Evolutionary conservation across 352 stramenopile species (phyloP).

Genomic region (Globisporangium spinosum): DNA sequence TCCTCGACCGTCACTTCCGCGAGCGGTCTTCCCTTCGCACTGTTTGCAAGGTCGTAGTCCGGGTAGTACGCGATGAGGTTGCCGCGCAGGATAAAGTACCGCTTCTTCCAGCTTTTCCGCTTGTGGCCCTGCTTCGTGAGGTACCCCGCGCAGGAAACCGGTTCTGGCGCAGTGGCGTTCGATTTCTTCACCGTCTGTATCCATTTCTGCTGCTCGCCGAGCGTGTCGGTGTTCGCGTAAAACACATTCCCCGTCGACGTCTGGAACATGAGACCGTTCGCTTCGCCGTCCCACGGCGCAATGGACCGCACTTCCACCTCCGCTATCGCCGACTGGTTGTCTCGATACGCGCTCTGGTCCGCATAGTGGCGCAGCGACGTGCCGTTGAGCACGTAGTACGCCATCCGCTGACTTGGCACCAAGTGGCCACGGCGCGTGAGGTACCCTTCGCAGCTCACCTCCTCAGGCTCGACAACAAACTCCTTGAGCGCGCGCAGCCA

Average conservation of each 20-base stretch:
- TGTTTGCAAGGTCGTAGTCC: constrained; percentile 86
- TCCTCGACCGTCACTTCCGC: constrained; percentile 83
- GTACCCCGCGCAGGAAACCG: constrained; percentile 79
- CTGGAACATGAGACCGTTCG: constrained; percentile 84
- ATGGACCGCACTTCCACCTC: constrained; percentile 82
- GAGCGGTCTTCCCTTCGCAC: constrained; percentile 68
- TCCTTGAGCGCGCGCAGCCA: constrained; percentile 84
- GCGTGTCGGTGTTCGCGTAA: constrained; percentile 76
- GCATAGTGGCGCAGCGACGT: constrained; percentile 78
- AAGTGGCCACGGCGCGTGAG: constrained; percentile 84
- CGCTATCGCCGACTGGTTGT: constrained; percentile 81
- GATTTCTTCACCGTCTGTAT: constrained; percentile 66
- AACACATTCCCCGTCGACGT: constrained; percentile 83
- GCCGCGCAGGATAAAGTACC: constrained; percentile 85
- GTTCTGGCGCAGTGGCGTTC: constrained; percentile 64
- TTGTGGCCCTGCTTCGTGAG: constrained; percentile 89
- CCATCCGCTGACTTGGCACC: constrained; percentile 81
- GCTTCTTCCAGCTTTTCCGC: constrained; percentile 90
- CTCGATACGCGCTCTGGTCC: constrained; percentile 81
- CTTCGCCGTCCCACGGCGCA: constrained; percentile 73
- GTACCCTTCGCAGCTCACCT: constrained; percentile 85
- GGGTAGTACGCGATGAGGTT: constrained; percentile 76
- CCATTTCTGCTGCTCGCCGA: constrained; percentile 83
- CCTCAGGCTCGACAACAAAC: constrained; percentile 82
- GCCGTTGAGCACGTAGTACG: constrained; percentile 85